Evolutionary conservation across 2,329 filamentous ascomycete genomes (phyloP), one percentile per base, ranked within the genome.

Genomic region (Fusarium robinianum): DNA sequence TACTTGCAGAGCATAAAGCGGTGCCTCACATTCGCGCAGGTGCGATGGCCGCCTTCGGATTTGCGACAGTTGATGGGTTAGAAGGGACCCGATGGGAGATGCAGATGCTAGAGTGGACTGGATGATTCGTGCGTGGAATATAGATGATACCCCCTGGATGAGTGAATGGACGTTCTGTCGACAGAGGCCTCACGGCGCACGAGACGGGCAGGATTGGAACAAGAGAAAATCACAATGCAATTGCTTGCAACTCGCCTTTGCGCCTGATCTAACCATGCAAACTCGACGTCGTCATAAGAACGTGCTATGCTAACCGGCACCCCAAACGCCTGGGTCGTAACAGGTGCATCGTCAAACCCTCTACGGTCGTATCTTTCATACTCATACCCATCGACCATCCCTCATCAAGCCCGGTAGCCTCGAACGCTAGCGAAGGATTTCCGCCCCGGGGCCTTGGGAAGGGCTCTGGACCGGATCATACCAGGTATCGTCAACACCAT

Each of bases 1-100:
- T 96, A 91, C 65, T 70, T 99, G 57, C 94, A 99, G 74, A 96
- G 92, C 66, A 97, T 99, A 68, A 99, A 99, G 77, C 79, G 94
- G 31, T 96, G 91, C 65, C 71, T 99, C 64, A 97, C 89, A 49
- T 99, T 96, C 79, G 90, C 92, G 17, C 94, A 99, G 72, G 91
- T 94, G 19, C 83, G 92, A 58, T 99, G 94, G 94, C 91, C 91
- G 45, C 94, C 94, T 1, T 85, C 90, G 61, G 92, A 97, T 72
- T 79, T 94, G 58, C 78, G 89, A 64, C 94, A 99, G 73, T 73
- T 99, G 60, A 99, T 99, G 94, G 94, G 94, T 3, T 70, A 43
- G 63, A 30, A 15, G 8, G 19, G 34, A 18, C 12, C 12, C n/a
- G 6, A 16, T 32, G 30, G 21, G 5, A 10, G 24, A 12, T n/a